phyloP scores from a whole-genome alignment of 2,329 filamentous ascomycete genomes.

The Calonectria fujianensis region DNA sequence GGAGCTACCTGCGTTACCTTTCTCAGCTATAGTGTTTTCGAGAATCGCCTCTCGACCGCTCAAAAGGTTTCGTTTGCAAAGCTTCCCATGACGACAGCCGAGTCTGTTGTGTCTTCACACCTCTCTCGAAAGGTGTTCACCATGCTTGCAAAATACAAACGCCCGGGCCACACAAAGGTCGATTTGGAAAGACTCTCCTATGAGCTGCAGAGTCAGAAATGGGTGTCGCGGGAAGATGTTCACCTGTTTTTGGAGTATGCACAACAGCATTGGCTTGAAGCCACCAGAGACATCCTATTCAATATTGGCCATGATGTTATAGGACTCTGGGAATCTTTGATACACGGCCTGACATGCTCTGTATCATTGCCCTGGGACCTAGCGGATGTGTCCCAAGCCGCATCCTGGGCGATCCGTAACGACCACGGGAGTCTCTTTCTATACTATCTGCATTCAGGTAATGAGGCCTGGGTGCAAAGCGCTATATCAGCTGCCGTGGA shows the following conservation, averaged over 20 bases:
- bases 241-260: neutral
- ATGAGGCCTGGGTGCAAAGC: neutral
- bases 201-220: neutral
- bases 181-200: slow-evolving; percentile 1
- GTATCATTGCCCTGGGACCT: neutral
- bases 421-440: neutral
- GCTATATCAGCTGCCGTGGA: neutral
- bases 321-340: neutral
- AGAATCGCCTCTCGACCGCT: neutral
- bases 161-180: neutral
- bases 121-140: neutral
- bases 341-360: neutral
- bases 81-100: neutral
- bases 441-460: neutral
- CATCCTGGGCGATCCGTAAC: neutral
- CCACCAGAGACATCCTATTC: neutral
- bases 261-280: neutral
- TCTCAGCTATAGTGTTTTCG: neutral
- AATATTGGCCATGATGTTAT: neutral
- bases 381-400: neutral
- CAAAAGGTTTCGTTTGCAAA: slow-evolving; percentile 2
- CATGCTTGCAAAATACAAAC: neutral
- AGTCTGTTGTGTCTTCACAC: neutral
- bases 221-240: neutral
- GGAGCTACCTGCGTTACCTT: neutral